Evolutionary conservation across 2,329 filamentous ascomycete species (phyloP).

Genomic region (Helminthosporium solani): DNA sequence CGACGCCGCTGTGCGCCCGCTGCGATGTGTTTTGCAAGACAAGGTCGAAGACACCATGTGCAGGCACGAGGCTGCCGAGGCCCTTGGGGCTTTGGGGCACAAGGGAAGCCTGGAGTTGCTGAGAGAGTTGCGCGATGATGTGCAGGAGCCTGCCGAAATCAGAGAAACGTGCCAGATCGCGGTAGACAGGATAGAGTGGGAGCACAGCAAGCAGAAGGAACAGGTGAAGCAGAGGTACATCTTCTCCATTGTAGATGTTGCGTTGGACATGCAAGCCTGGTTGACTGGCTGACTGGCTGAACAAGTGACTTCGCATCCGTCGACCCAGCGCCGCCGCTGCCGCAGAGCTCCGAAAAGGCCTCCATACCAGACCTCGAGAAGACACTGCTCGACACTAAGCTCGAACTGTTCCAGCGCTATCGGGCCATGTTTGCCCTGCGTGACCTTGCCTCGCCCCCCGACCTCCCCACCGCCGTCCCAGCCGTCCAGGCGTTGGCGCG

Average conservation of each 20-base stretch:
- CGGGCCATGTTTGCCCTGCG: conserved; percentile 97
- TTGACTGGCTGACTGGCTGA: not conserved
- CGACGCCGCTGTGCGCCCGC: conserved; percentile 67
- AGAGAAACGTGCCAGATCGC: conserved; percentile 96
- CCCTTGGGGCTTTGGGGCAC: conserved; percentile 83
- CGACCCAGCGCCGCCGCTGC: conserved; percentile 88
- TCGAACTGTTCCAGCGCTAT: conserved; percentile 88
- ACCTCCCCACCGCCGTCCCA: conserved; percentile 84
- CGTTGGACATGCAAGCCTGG: too few species aligned
- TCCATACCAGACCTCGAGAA: conserved; percentile 74
- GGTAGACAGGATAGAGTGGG: conserved; percentile 91
- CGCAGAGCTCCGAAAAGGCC: conserved; percentile 61
- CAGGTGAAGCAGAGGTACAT: conserved; percentile 71
- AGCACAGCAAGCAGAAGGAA: conserved; percentile 66
- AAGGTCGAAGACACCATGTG: conserved; percentile 89
- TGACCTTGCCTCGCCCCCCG: conserved; percentile 89
- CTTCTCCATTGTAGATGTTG: not conserved
- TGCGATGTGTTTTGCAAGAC: conserved; percentile 74
- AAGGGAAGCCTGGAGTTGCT: conserved; percentile 72
- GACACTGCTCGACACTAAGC: conserved; percentile 73
- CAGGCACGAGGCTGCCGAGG: conserved; percentile 93
- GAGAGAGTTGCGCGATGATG: conserved; percentile 70
- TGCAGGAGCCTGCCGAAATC: conserved; percentile 76
- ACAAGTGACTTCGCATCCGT: conserved; percentile 89
- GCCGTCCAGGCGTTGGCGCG: conserved; percentile 82